Evolutionary conservation across 1,284 basidiomycete genomes (phyloP), one percentile per base, ranked within the genome.

Genomic region (Sporisorium graminicola): DNA sequence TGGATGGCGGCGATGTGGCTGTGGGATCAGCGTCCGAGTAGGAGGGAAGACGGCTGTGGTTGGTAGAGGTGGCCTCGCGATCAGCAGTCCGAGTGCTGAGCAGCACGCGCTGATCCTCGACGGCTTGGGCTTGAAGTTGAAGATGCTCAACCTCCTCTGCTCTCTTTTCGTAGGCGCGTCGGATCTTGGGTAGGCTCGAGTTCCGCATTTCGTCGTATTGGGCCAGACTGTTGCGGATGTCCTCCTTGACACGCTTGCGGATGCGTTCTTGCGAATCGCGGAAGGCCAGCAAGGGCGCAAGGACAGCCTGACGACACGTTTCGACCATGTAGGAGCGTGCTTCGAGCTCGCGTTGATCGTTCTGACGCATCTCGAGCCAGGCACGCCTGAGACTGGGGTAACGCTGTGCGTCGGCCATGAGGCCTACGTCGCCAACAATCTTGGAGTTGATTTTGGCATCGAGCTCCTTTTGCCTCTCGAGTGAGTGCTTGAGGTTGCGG

Each of bases 201-300:
- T 71, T 58, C 42, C 80, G 77, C 82, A 83, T 85, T 35, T 85
- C 82, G 42, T 81, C 78, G 50, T 83, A 83, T 42, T 79, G 73
- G 2, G 70, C 58, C 12, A 82, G 51, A 47, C 80, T 80, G 16
- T 50, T 70, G 62, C 74, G 76, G 4, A 79, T 56, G 31, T 82
- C 80, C 29, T 82, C 81, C 65, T 84, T 84, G 66, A 82, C 76
- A 13, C 80, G 76, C 27, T 80, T 78, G 26, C 81, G 74, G 43
- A 84, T 82, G 10, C 82, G 79, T 53, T 83, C 81, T 42, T 84
- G 79, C 22, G 77, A 70, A 49, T 84, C 80, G n/a, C 80, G 74
- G 51, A 82, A 84, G 44, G 79, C 74, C 16, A 77, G 40, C 27
- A 85, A 55, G 7, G 82, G 82, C 24, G 53, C 62, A n/a, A 84